phyloP scores from a whole-genome alignment of 139 green algal genomes.

The Auxenochlorella pyrenoidosa region DNA sequence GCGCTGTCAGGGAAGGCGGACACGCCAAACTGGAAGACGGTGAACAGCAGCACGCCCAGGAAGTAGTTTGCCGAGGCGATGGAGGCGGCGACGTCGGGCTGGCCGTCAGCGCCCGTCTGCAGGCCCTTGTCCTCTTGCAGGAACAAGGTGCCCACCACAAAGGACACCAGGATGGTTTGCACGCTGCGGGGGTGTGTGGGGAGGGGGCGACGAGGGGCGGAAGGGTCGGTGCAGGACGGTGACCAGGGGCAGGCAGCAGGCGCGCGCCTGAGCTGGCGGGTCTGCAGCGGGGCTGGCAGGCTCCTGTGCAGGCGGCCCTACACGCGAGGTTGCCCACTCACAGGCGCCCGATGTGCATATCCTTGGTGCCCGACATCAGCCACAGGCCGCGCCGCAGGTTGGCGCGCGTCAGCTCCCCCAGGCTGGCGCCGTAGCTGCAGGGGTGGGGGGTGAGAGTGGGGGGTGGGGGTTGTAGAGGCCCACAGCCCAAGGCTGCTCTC shows the following conservation, averaged over 20 bases:
- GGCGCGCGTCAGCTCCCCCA: not conserved
- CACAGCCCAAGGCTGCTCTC: too few species aligned
- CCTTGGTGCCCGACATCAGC: not conserved
- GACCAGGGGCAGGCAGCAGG: not conserved
- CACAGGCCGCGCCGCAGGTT: slow-evolving; percentile 23
- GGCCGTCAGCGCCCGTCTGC: slow-evolving; percentile 26
- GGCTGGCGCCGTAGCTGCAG: not conserved
- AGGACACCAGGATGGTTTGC: slow-evolving; percentile 48
- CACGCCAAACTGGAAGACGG: slow-evolving; percentile 41
- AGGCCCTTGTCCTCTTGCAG: slow-evolving; percentile 47
- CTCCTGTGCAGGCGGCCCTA: too few species aligned
- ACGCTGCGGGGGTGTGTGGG: not conserved
- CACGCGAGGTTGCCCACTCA: not conserved
- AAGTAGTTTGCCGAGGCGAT: slow-evolving; percentile 13
- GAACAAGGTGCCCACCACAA: slow-evolving; percentile 63
- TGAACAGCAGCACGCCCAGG: slow-evolving; percentile 66
- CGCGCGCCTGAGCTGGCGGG: too few species aligned
- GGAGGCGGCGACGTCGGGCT: not conserved
- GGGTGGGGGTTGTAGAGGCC: not conserved
- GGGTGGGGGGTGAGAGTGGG: not conserved
- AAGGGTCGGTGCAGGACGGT: too few species aligned
- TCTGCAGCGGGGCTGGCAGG: too few species aligned
- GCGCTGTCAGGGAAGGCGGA: slow-evolving; percentile 7
- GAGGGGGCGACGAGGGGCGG: too few species aligned
- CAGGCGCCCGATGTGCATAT: slow-evolving; percentile 30